Base-by-base conservation (phyloP, 2,329 filamentous ascomycete genomes). In the Zalaria obscura region DNA sequence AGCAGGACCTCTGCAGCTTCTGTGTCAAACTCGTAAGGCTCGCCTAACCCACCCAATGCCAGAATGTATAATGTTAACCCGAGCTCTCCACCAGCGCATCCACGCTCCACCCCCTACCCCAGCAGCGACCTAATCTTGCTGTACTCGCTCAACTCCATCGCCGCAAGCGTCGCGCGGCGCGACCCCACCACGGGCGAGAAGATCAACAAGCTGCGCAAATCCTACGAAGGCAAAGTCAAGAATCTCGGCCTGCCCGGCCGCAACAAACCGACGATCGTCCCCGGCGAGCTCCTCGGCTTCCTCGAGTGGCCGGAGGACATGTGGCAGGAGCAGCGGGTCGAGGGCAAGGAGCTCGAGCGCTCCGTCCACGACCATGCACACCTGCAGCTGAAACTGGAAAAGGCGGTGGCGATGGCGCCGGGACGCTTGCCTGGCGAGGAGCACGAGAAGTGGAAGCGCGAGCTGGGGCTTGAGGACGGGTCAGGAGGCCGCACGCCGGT, bases 161-260 rank as follows among this genome's bases (percentile, higher is more conserved):
- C 75, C 46, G 65, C 66, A 49, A 74, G 68, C 41, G 75, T 80
- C 47, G 73, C 71, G 45, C 65, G 76, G 41, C 68, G 63, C 39
- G 73, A 80, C 55, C 73, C 74, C 10, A 57, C 66, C 18, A 78
- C 74, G n/a, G 75, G 75, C 45, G 75, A 78, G 53, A 80, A 80
- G 61, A 78, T 68, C 46, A 70, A 79, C 58, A 72, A 74, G 54
- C 63, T 80, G 35, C 65, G 76, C 33, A 73, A 72, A 50, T 70
- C 67, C 29, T 73, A 73, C 50, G 69, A 70, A 50, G 66, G 65
- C 38, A 69, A 72, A 48, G 65, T 71, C 45, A 70, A 70, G 50
- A 56, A 56, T 33, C 54, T 73, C 43, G 60, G 62, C 35, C 60
- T 71, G 10, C 61, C 66, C 26, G 70, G 70, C 38, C 65, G 65